A percentile compares a stretch with the other conserved stretches of the same genome.
Evolutionary conservation across 1,284 basidiomycete species (phyloP).

Genomic region (Inonotus obliquus): DNA sequence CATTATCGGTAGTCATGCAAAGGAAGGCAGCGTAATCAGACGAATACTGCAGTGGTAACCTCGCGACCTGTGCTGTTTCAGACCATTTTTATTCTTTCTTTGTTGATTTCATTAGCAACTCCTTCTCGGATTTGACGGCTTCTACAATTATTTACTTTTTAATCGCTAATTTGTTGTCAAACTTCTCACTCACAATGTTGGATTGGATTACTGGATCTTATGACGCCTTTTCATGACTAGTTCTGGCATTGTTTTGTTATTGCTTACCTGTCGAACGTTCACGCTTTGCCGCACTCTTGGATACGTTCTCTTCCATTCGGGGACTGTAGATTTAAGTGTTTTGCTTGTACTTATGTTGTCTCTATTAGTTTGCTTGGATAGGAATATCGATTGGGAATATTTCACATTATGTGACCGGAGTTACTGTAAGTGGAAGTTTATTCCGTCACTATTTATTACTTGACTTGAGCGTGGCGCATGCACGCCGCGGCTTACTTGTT

Average conservation of each 20-base stretch:
- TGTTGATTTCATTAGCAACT: neutral
- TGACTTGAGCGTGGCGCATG: too few species aligned
- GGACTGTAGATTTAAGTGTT: conserved; percentile 10
- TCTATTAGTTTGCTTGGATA: neutral
- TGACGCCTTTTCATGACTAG: neutral
- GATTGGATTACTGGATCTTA: neutral
- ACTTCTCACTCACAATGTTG: neutral
- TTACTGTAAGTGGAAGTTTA: neutral
- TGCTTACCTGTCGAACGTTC: neutral
- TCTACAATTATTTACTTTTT: neutral
- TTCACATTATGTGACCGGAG: too few species aligned
- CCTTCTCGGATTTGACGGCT: neutral
- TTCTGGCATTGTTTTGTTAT: neutral
- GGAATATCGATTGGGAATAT: neutral
- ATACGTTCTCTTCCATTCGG: neutral
- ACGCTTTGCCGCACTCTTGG: neutral
- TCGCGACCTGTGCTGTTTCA: neutral
- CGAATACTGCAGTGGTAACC: conserved; percentile 8
- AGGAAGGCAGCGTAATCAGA: conserved; percentile 13
- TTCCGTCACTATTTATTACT: too few species aligned
- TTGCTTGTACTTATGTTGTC: neutral
- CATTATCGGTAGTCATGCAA: conserved; percentile 2
- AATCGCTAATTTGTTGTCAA: neutral
- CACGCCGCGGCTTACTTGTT: too few species aligned
- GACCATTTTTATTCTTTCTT: neutral